These are phyloP conservation scores for Spathaspora sp. DNA, from an alignment of 805 yeast species.

Conservation along the genomic window DNA sequence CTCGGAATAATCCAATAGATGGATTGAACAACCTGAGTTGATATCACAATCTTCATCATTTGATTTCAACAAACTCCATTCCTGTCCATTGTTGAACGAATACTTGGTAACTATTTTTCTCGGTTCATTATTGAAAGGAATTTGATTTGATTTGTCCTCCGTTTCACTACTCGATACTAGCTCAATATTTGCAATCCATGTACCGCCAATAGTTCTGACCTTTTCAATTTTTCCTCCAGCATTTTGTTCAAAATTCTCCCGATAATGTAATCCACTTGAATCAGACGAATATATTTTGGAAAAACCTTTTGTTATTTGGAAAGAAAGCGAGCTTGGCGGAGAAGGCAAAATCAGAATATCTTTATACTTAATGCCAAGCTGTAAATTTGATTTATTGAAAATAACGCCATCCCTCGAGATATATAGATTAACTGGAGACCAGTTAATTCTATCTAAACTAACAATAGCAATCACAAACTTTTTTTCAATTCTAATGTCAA, in stretches of 20 bases:
- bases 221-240: conserved; percentile 41
- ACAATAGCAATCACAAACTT: conserved; percentile 39
- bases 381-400: conserved; percentile 39
- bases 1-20: conserved; percentile 16
- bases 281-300: conserved; percentile 51
- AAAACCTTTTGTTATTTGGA: conserved; percentile 20
- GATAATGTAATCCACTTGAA: conserved; percentile 54
- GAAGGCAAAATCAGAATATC: conserved; percentile 40
- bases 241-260: conserved; percentile 39
- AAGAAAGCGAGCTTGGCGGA: conserved; percentile 30
- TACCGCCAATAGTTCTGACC: conserved; percentile 56
- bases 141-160: conserved; percentile 22
- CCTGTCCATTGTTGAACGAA: conserved; percentile 50
- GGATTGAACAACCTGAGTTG: conserved; percentile 48
- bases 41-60: conserved; percentile 40
- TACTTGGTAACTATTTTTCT: conserved; percentile 27
- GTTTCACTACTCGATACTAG: conserved; percentile 20
- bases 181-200: conserved; percentile 50
- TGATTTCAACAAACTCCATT: conserved; percentile 47
- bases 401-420: conserved; percentile 45
- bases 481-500: conserved; percentile 33
- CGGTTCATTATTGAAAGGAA: conserved; percentile 18
- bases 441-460: conserved; percentile 40
- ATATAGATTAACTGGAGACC: conserved; percentile 34
- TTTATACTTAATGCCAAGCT: conserved; percentile 27